Base-by-base conservation (phyloP, 2,329 filamentous ascomycete species). In the Ceratocystis smalleyi region DNA sequence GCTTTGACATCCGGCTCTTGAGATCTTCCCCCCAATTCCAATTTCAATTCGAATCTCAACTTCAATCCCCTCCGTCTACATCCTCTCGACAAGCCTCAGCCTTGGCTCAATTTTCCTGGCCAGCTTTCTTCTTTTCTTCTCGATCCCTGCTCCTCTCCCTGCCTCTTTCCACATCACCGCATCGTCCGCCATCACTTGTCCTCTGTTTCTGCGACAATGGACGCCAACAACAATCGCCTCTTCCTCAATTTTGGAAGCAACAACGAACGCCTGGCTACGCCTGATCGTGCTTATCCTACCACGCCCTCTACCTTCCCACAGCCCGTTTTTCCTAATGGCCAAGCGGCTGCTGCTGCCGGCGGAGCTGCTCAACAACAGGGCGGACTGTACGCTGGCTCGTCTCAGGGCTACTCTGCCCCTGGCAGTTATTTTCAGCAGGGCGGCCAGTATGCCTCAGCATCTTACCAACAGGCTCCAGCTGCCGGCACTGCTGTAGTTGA, bases 301-400 rank as follows among this genome's bases (percentile, higher is more conserved):
- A 96, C 92, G 8, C 92, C 92, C 62, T 96, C 92, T 69, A 96
- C 91, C 66, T 97, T 97, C 72, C 92, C 92, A 12, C 92, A 97
- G 77, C 91, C 91, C 67, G 88, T 95, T 73, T 83, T 81, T 69
- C 77, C 79, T 65, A 71, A 72, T 62, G 76, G 76, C 68, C 74
- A 86, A 70, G 65, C 67, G 45, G 59, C 64, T 24, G 60, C 62
- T n/a, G 54, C 62, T 5, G 24, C 30, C 12, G 63, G 61, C 12
- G 64, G 59, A 35, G 43, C 61, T 63, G 69, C 72, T 47, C 71
- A 71, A 54, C 74, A 74, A 63, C 76, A 75, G 68, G 32, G 27
- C 22, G 64, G 55, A 24, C 67, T 67, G 65, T 68, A 68, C 19
- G 45, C 57, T 35, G 62, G 19, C 24, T 24, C 32, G 17, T 49